Evolutionary conservation across 2,329 filamentous ascomycete genomes (phyloP).

Genomic region (Dactylellina sp.): DNA sequence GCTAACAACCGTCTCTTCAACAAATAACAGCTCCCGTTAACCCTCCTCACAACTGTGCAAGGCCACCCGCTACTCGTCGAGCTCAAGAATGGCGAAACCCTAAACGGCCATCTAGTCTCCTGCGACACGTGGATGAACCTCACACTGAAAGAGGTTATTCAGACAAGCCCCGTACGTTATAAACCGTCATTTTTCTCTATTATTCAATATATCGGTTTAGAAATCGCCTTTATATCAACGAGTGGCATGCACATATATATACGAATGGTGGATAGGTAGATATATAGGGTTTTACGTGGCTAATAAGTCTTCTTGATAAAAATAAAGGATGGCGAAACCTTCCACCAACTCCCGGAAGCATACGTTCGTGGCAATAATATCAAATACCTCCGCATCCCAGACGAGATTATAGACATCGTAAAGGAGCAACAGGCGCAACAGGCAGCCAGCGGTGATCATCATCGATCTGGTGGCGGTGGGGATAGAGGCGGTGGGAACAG

Average conservation of each 20-base stretch:
- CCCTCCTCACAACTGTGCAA: slow-evolving; percentile 92
- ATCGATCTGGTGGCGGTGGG: slow-evolving; percentile 69
- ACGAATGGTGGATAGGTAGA: too few species aligned
- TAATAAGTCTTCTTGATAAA: too few species aligned
- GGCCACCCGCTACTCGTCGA: slow-evolving; percentile 98
- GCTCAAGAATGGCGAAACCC: slow-evolving; percentile 95
- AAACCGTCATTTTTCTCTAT: background rate
- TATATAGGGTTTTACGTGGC: too few species aligned
- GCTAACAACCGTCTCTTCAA: background rate
- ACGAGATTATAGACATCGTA: slow-evolving; percentile 94
- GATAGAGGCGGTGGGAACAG: slow-evolving; percentile 56
- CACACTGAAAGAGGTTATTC: slow-evolving; percentile 94
- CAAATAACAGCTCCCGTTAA: slow-evolving; percentile 74
- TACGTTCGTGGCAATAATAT: slow-evolving; percentile 99
- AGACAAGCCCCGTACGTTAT: slow-evolving; percentile 80
- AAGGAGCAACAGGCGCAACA: slow-evolving; percentile 90
- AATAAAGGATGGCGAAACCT: slow-evolving; percentile 73
- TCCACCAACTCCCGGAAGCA: slow-evolving; percentile 89
- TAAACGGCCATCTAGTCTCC: slow-evolving; percentile 94
- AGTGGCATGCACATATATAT: background rate
- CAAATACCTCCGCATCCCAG: slow-evolving; percentile 95
- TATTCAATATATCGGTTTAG: too few species aligned
- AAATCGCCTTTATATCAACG: background rate
- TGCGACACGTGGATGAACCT: slow-evolving; percentile 99
- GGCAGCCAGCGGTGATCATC: slow-evolving; percentile 64